These are phyloP conservation scores for Helianthus tuberosus DNA, from an alignment of 129 eudicot species.

Conservation along the genomic window DNA sequence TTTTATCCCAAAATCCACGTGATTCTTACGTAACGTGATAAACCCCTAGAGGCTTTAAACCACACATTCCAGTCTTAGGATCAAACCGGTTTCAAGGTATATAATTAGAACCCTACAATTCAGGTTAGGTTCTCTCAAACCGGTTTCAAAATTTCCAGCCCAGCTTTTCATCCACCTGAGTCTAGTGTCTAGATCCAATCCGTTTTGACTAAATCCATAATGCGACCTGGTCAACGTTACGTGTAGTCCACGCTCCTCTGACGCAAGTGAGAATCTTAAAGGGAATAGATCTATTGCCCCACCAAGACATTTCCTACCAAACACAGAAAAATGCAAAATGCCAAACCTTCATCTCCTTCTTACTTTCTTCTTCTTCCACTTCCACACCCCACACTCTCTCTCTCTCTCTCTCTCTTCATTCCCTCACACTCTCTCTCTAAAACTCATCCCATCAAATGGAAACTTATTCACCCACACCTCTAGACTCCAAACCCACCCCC, in stretches of 20 bases:
- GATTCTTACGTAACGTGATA: no score
- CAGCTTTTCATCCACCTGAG: no score
- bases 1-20: no score
- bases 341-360: slow-evolving; percentile 42
- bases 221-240: not conserved
- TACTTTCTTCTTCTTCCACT: slow-evolving; percentile 6
- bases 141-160: no score
- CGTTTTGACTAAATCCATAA: no score
- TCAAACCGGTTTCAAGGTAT: no score
- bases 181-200: no score
- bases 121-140: no score
- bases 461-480: slow-evolving; percentile 4
- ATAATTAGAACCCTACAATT: no score
- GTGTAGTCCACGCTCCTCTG: slow-evolving; percentile 23
- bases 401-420: slow-evolving; percentile 20
- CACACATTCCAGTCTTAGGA: no score
- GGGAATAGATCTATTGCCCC: slow-evolving; percentile 35
- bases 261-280: slow-evolving; percentile 1
- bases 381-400: not conserved
- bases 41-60: no score
- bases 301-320: slow-evolving; percentile 61
- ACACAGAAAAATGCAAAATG: slow-evolving; percentile 52
- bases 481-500: slow-evolving; percentile 29
- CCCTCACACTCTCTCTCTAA: slow-evolving; percentile 6
- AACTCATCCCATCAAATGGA: slow-evolving; percentile 49